phyloP scores from a whole-genome alignment of 2,329 filamentous ascomycete species.

The Fusarium pseudoanthophilum region DNA sequence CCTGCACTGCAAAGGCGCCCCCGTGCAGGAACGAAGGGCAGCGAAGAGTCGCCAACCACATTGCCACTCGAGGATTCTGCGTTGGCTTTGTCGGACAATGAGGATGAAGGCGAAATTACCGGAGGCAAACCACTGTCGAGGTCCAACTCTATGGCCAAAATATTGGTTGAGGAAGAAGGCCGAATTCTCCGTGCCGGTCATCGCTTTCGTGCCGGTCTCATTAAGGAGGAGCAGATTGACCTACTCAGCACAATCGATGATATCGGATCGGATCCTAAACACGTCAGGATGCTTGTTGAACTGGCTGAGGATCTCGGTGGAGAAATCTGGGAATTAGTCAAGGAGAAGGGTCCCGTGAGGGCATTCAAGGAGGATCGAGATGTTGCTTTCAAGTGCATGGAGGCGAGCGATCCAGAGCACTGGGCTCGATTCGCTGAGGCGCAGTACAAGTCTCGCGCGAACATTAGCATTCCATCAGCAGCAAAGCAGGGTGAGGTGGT shows the following conservation, averaged over 20 bases:
- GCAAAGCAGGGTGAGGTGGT: slow-evolving; percentile 41
- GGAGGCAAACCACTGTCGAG: slow-evolving; percentile 57
- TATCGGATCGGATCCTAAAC: slow-evolving; percentile 61
- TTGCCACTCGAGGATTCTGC: slow-evolving; percentile 50
- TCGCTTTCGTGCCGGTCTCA: slow-evolving; percentile 64
- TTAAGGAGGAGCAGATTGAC: slow-evolving; percentile 63
- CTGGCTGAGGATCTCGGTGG: slow-evolving; percentile 73
- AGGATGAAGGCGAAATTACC: slow-evolving; percentile 60
- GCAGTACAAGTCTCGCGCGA: slow-evolving; percentile 68
- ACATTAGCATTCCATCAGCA: slow-evolving; percentile 53
- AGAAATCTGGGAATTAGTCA: slow-evolving; percentile 65
- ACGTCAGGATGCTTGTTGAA: slow-evolving; percentile 65
- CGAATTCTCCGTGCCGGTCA: slow-evolving; percentile 66
- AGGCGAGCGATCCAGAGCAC: slow-evolving; percentile 72
- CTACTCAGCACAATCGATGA: slow-evolving; percentile 61
- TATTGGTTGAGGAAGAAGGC: slow-evolving; percentile 67
- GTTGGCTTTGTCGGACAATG: slow-evolving; percentile 57
- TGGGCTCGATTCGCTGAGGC: slow-evolving; percentile 72
- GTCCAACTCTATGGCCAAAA: slow-evolving; percentile 64
- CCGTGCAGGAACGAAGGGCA: slow-evolving; percentile 25
- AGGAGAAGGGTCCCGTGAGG: slow-evolving; percentile 67
- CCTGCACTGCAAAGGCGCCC: slow-evolving; percentile 17
- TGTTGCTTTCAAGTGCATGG: slow-evolving; percentile 59
- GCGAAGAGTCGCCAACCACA: slow-evolving; percentile 38
- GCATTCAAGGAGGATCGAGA: slow-evolving; percentile 70